Evolutionary conservation across 1,284 basidiomycete genomes (phyloP).

Genomic region (Phaffia rhodozyma): DNA sequence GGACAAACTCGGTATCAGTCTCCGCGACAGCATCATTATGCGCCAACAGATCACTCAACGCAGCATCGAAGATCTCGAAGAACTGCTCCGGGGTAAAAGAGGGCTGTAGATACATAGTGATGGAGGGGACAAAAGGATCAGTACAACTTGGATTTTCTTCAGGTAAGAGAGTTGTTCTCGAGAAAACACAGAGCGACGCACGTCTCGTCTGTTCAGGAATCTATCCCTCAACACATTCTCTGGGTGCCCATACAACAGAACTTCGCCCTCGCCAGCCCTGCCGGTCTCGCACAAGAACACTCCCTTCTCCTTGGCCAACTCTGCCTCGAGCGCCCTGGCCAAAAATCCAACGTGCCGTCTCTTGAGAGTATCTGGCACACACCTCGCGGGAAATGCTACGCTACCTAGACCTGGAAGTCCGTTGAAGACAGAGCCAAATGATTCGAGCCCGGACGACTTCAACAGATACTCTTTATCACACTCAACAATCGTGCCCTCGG

Average conservation of each 20-base stretch:
- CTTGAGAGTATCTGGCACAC: slow-evolving; percentile 68
- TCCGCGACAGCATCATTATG: slow-evolving; percentile 68
- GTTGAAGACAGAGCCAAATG: slow-evolving; percentile 39
- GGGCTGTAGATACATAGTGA: background rate
- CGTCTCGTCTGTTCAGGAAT: slow-evolving; percentile 21
- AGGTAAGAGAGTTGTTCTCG: too few species aligned
- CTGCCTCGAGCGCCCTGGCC: slow-evolving; percentile 58
- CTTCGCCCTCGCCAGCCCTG: slow-evolving; percentile 20
- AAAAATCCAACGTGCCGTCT: slow-evolving; percentile 63
- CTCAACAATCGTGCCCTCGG: slow-evolving; percentile 44
- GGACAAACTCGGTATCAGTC: slow-evolving; percentile 57
- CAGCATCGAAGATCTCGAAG: slow-evolving; percentile 63
- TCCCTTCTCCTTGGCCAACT: slow-evolving; percentile 58
- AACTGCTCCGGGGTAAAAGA: slow-evolving; percentile 40
- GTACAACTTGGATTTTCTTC: too few species aligned
- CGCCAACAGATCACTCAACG: slow-evolving; percentile 64
- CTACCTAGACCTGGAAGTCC: slow-evolving; percentile 68
- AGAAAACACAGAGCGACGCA: slow-evolving; percentile 10
- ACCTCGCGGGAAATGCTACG: slow-evolving; percentile 64
- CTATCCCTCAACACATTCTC: slow-evolving; percentile 21
- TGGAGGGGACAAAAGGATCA: too few species aligned
- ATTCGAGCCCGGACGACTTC: slow-evolving; percentile 41
- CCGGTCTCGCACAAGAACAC: slow-evolving; percentile 51
- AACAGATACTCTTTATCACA: slow-evolving; percentile 69
- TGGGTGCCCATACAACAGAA: slow-evolving; percentile 23